Evolutionary conservation across 306 rosid genomes (phyloP).

Genomic region (Geum urbanum): DNA sequence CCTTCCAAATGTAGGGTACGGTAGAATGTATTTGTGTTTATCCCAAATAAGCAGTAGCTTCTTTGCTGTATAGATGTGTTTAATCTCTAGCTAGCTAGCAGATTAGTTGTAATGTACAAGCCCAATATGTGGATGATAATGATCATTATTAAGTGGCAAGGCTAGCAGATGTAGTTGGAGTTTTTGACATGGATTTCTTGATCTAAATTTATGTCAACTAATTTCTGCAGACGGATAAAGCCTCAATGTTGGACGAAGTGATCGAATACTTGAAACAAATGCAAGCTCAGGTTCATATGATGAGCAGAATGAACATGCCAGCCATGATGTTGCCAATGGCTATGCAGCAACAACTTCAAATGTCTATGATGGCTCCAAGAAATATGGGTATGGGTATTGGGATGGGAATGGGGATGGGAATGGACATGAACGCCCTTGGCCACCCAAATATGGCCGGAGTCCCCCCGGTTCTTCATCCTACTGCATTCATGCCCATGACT

Average conservation of each 20-base stretch:
- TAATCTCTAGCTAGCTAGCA: neutral
- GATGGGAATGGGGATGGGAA: constrained; percentile 52
- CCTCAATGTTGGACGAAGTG: constrained; percentile 96
- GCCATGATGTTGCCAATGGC: constrained; percentile 70
- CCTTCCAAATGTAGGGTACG: constrained; percentile 30
- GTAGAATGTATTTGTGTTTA: neutral
- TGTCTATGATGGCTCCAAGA: constrained; percentile 76
- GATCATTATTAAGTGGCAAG: neutral
- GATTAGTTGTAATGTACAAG: neutral
- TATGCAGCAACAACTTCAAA: constrained; percentile 78
- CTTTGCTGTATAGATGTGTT: neutral
- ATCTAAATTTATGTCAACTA: neutral
- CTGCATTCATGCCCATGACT: constrained; percentile 61
- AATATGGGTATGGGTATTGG: constrained; percentile 60
- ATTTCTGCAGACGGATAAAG: constrained; percentile 65
- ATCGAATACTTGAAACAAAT: constrained; percentile 80
- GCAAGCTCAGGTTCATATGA: constrained; percentile 86
- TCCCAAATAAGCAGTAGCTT: neutral
- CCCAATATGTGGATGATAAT: neutral
- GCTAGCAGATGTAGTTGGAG: neutral
- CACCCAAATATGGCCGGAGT: constrained; percentile 49
- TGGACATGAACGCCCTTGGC: constrained; percentile 52
- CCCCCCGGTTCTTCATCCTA: constrained; percentile 60
- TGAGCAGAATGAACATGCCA: constrained; percentile 66
- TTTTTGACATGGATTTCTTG: neutral